Evolutionary conservation across 2,329 filamentous ascomycete genomes (phyloP).

Genomic region (Magnaporthales sp.): DNA sequence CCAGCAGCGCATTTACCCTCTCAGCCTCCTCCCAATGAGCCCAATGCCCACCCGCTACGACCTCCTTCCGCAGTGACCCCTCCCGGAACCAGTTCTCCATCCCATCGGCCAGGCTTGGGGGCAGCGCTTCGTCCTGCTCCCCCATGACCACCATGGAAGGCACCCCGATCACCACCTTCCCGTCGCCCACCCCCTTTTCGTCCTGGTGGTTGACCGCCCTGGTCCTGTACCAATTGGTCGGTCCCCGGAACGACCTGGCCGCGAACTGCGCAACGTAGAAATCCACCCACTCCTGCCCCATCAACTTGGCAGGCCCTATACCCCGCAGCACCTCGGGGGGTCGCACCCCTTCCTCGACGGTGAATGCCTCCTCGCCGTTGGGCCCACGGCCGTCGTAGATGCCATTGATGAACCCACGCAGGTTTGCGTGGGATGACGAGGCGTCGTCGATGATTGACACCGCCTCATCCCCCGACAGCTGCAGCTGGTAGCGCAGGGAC

Average conservation of each 20-base stretch:
- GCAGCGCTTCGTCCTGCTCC: slow-evolving; percentile 60
- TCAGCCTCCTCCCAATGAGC: slow-evolving; percentile 64
- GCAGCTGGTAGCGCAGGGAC: slow-evolving; percentile 76
- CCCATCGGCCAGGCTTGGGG: slow-evolving; percentile 56
- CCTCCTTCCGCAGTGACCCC: slow-evolving; percentile 43
- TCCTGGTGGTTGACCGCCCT: slow-evolving; percentile 66
- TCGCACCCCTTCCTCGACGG: slow-evolving; percentile 52
- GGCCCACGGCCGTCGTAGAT: slow-evolving; percentile 59
- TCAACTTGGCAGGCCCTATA: slow-evolving; percentile 37
- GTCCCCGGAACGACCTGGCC: slow-evolving; percentile 63
- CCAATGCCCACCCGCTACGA: slow-evolving; percentile 72
- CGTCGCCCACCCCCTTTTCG: slow-evolving; percentile 46
- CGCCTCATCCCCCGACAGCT: slow-evolving; percentile 60
- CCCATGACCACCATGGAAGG: slow-evolving; percentile 71
- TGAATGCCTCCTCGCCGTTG: slow-evolving; percentile 50
- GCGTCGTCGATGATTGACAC: slow-evolving; percentile 49
- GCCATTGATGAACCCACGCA: slow-evolving; percentile 61
- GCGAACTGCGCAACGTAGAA: slow-evolving; percentile 67
- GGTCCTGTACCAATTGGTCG: slow-evolving; percentile 81
- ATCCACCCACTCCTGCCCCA: slow-evolving; percentile 62
- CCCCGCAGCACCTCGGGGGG: slow-evolving; percentile 45
- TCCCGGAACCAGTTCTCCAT: slow-evolving; percentile 65
- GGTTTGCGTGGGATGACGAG: slow-evolving; percentile 13
- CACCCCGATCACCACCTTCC: slow-evolving; percentile 39
- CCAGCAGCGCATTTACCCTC: slow-evolving; percentile 49